These are phyloP conservation scores for Trypethelium eluteriae DNA, from an alignment of 495 filamentous ascomycete genomes.

Conservation along the genomic window DNA sequence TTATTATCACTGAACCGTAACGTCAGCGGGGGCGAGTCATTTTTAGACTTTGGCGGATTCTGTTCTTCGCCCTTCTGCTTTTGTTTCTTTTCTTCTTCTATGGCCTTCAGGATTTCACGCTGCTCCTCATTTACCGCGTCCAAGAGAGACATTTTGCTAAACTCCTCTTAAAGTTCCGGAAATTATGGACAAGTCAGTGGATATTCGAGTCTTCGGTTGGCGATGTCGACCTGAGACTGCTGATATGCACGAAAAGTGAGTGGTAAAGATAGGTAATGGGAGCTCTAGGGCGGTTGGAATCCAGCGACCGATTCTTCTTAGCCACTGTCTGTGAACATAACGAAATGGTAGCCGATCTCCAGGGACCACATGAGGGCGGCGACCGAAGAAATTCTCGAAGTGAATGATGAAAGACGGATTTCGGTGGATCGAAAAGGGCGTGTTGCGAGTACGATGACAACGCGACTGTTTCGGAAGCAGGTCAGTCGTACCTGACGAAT, in stretches of 20 bases:
- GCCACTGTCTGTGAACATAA: conserved; percentile 9
- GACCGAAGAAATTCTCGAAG: not conserved
- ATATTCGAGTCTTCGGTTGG: not conserved
- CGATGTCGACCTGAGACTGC: not conserved
- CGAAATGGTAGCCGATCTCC: conserved; percentile 2
- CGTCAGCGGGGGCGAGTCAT: not conserved
- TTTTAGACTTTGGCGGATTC: not conserved
- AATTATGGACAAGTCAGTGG: not conserved
- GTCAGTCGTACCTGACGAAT: not conserved
- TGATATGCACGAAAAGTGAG: not conserved
- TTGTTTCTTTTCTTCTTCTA: conserved; percentile 39
- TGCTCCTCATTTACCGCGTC: conserved; percentile 65
- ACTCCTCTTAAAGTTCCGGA: too few species aligned
- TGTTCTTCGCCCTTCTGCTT: not conserved
- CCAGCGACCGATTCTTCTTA: not conserved
- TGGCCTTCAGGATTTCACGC: conserved; percentile 57
- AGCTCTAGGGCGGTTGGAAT: not conserved
- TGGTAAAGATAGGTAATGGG: not conserved
- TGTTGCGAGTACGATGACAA: not conserved
- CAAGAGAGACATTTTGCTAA: conserved; percentile 52
- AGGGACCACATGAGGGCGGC: conserved; percentile 6
- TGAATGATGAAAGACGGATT: not conserved
- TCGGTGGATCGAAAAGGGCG: not conserved
- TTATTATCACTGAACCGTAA: conserved; percentile 27
- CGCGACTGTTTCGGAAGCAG: not conserved